A percentile compares a stretch with the other conserved stretches of the same genome.
phyloP scores from a whole-genome alignment of 2,329 filamentous ascomycete species.

The Fusarium decemcellulare region DNA sequence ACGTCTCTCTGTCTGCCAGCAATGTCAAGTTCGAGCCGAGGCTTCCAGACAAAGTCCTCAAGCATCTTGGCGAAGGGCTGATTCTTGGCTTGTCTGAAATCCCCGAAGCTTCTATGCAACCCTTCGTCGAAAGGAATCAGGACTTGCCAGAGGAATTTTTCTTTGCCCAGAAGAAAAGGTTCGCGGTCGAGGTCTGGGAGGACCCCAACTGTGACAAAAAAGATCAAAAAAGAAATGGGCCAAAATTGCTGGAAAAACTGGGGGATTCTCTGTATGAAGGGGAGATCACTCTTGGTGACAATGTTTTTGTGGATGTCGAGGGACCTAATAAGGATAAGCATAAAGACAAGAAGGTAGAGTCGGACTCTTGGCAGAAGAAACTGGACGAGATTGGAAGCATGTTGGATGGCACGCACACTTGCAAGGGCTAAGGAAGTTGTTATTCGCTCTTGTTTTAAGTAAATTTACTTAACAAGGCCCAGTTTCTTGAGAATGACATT shows the following conservation, averaged over 20 bases:
- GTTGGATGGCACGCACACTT: constrained; percentile 31
- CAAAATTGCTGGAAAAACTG: constrained; percentile 12
- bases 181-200: constrained; percentile 29
- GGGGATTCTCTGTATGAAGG: constrained; percentile 15
- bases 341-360: constrained; percentile 24
- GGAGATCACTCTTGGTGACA: constrained; percentile 16
- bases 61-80: constrained; percentile 28
- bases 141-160: constrained; percentile 29
- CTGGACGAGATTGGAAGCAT: constrained; percentile 40
- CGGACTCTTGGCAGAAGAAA: constrained; percentile 39
- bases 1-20: constrained; percentile 53
- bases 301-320: constrained; percentile 42
- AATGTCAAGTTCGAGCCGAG: constrained; percentile 22
- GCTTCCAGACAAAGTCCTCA: constrained; percentile 30
- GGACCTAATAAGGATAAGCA: constrained; percentile 38
- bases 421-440: not conserved
- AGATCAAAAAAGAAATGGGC: constrained; percentile 5
- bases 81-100: constrained; percentile 51
- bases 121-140: constrained; percentile 47
- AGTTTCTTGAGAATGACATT: no score
- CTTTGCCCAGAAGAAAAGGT: constrained; percentile 12
- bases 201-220: constrained; percentile 14
- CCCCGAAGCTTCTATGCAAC: constrained; percentile 56
- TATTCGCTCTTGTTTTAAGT: no score
- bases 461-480: no score